phyloP scores from a whole-genome alignment of 2,329 filamentous ascomycete genomes.

The Nannizziopsis arthrosporioides region DNA sequence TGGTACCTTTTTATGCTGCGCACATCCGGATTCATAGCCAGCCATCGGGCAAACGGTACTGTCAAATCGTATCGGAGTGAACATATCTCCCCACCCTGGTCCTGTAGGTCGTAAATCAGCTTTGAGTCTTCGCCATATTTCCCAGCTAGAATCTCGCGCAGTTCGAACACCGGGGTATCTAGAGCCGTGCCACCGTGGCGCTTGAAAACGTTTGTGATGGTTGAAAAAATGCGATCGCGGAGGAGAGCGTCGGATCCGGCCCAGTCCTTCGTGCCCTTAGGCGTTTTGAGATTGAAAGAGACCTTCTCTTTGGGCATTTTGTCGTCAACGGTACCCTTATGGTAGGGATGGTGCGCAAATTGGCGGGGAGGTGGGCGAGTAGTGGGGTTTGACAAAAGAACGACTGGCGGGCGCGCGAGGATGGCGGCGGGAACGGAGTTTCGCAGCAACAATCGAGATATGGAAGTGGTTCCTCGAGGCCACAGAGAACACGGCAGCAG shows the following conservation, averaged over 20 bases:
- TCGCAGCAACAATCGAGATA: neutral
- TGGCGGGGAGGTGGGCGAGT: slow-evolving; percentile 1
- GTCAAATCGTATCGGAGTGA: slow-evolving; percentile 79
- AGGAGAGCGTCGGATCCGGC: slow-evolving; percentile 66
- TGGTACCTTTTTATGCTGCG: slow-evolving; percentile 87
- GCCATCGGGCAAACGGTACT: slow-evolving; percentile 81
- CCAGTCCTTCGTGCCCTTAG: slow-evolving; percentile 87
- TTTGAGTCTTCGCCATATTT: slow-evolving; percentile 91
- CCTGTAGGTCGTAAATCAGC: slow-evolving; percentile 79
- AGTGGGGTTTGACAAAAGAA: neutral
- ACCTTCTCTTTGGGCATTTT: slow-evolving; percentile 29
- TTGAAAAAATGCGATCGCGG: slow-evolving; percentile 51
- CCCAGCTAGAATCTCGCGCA: slow-evolving; percentile 73
- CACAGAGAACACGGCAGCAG: slow-evolving; percentile 1
- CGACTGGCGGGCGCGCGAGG: neutral
- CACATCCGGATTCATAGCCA: slow-evolving; percentile 77
- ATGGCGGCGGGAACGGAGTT: slow-evolving; percentile 9
- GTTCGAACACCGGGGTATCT: slow-evolving; percentile 74
- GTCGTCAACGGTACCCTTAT: slow-evolving; percentile 1
- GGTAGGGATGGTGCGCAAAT: slow-evolving; percentile 2
- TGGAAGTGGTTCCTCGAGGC: slow-evolving; percentile 5
- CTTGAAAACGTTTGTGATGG: slow-evolving; percentile 69
- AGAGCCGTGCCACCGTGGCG: slow-evolving; percentile 69
- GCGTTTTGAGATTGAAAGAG: slow-evolving; percentile 64
- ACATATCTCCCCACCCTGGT: slow-evolving; percentile 76